A percentile compares a stretch with the other conserved stretches of the same genome.
These are phyloP conservation scores for Epicoccum nigrum DNA, from an alignment of 2,329 filamentous ascomycete genomes.

Conservation along the genomic window DNA sequence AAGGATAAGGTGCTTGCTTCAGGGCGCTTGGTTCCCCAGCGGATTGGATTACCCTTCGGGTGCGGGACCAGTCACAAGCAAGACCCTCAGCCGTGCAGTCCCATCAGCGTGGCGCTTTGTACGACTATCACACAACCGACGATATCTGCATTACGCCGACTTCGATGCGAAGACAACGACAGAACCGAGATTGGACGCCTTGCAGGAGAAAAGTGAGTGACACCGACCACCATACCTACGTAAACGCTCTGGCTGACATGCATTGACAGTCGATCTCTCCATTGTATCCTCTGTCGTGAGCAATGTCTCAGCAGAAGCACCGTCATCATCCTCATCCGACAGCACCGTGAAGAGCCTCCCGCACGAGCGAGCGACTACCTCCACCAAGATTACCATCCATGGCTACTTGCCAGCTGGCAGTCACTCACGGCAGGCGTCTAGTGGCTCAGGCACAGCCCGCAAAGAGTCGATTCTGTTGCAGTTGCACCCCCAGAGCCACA, in stretches of 20 bases:
- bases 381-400: constrained; percentile 91
- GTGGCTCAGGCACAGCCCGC: constrained; percentile 39
- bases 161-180: constrained; percentile 70
- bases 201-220: constrained; percentile 72
- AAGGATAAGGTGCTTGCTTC: constrained; percentile 83
- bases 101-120: constrained; percentile 78
- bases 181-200: constrained; percentile 73
- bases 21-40: constrained; percentile 84
- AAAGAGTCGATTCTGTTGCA: constrained; percentile 79
- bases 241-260: constrained; percentile 38
- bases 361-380: constrained; percentile 49
- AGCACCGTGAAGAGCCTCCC: constrained; percentile 52
- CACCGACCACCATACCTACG: constrained; percentile 17
- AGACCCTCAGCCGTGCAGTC: constrained; percentile 49
- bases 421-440: constrained; percentile 37
- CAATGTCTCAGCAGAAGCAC: constrained; percentile 75
- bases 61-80: constrained; percentile 52
- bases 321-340: constrained; percentile 56
- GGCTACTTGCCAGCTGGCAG: constrained; percentile 62
- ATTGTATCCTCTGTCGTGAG: constrained; percentile 92
- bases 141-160: constrained; percentile 88
- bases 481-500: constrained; percentile 81
- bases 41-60: constrained; percentile 59
- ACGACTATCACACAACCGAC: constrained; percentile 86
- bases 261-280: constrained; percentile 72